Evolutionary conservation across 441 rosid species (phyloP).

Genomic region (Erysimum cheiri): DNA sequence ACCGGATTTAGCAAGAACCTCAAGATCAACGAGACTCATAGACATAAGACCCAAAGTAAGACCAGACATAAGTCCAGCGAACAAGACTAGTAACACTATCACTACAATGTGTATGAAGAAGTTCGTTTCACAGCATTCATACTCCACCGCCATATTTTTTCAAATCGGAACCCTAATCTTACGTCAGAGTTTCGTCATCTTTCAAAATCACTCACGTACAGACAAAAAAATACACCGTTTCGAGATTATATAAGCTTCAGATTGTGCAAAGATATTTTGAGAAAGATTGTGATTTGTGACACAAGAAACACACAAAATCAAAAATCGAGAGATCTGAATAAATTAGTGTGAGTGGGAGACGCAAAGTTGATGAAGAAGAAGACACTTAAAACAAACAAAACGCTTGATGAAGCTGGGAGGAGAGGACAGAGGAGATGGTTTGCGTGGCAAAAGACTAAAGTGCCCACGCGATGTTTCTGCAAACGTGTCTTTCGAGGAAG

Average conservation of each 20-base stretch:
- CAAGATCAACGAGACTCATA: conserved; percentile 89
- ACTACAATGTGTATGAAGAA: conserved; percentile 70
- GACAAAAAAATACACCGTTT: conserved; percentile 20
- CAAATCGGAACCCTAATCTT: conserved; percentile 47
- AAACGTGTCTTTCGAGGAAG: background rate
- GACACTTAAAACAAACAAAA: background rate
- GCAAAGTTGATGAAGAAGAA: conserved; percentile 23
- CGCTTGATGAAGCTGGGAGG: background rate
- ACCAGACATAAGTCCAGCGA: conserved; percentile 97
- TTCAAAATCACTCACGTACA: conserved; percentile 11
- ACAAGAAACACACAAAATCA: background rate
- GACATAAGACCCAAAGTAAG: conserved; percentile 97
- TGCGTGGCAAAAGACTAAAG: conserved; percentile 12
- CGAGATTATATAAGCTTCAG: background rate
- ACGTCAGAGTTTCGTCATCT: background rate
- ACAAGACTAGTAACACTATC: conserved; percentile 63
- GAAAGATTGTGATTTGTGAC: background rate
- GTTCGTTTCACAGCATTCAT: conserved; percentile 56
- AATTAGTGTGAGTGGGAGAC: conserved; percentile 13
- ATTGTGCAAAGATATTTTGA: background rate
- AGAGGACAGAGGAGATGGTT: background rate
- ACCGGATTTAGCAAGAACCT: conserved; percentile 91
- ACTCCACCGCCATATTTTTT: conserved; percentile 55
- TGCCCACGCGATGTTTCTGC: background rate
- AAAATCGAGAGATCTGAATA: conserved; percentile 1